Evolutionary conservation across 306 rosid genomes (phyloP).

Genomic region (Hippophae rhamnoides): DNA sequence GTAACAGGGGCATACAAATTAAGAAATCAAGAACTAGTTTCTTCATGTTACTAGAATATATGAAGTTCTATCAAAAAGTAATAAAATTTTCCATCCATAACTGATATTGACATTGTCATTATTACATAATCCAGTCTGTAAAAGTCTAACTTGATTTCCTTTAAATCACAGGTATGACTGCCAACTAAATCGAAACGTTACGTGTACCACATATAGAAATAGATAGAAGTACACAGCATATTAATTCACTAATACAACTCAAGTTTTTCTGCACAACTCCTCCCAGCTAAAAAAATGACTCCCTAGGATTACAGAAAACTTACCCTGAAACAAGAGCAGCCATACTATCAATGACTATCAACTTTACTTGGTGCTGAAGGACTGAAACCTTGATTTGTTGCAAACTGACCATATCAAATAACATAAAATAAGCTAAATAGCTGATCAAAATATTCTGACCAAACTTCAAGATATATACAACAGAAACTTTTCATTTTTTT

Average conservation of each 20-base stretch:
- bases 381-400: conserved; percentile 67
- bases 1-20: too few relatives aligned
- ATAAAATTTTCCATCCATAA: too few relatives aligned
- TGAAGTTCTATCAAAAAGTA: too few relatives aligned
- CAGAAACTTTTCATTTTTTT: conserved; percentile 2
- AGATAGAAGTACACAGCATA: background rate
- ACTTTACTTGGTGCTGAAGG: conserved; percentile 68
- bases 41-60: too few relatives aligned
- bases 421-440: conserved; percentile 4
- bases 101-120: too few relatives aligned
- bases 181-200: background rate
- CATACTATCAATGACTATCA: conserved; percentile 86
- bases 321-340: conserved; percentile 79
- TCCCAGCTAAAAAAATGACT: background rate
- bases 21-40: too few relatives aligned
- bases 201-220: background rate
- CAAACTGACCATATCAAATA: conserved; percentile 44
- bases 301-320: conserved; percentile 14
- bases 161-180: background rate
- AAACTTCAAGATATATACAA: background rate
- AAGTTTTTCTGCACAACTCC: too few relatives aligned
- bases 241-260: too few relatives aligned
- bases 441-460: background rate
- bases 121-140: background rate
- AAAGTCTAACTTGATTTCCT: background rate